These are phyloP conservation scores for Penicillium verhagenii DNA, from an alignment of 495 filamentous ascomycete species.

Conservation along the genomic window DNA sequence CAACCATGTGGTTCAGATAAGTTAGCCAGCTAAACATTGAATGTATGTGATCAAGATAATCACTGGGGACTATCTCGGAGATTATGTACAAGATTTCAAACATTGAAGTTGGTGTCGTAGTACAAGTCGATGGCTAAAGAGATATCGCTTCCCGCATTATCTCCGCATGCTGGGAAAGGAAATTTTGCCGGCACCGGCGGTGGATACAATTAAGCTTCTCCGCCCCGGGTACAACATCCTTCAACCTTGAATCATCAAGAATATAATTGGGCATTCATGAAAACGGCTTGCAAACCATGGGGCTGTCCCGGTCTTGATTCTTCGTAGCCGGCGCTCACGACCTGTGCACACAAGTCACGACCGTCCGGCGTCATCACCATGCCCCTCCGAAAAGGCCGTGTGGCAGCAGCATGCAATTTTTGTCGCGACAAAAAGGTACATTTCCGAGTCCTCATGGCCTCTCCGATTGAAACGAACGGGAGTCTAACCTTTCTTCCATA, in stretches of 20 bases:
- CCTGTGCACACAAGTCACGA: too few species aligned
- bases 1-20: too few species aligned
- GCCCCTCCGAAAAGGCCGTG: slow-evolving; percentile 24
- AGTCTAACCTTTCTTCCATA: slow-evolving; percentile 2
- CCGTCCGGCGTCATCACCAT: slow-evolving; percentile 6
- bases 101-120: too few species aligned
- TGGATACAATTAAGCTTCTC: neutral
- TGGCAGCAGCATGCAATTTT: slow-evolving; percentile 26
- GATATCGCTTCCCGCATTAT: neutral
- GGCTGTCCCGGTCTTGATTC: neutral
- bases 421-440: slow-evolving; percentile 32
- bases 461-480: neutral
- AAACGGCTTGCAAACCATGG: neutral
- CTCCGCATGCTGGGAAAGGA: neutral
- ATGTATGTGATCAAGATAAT: too few species aligned
- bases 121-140: too few species aligned
- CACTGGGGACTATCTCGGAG: too few species aligned
- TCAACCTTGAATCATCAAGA: neutral
- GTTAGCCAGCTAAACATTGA: too few species aligned
- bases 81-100: too few species aligned
- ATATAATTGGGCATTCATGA: neutral
- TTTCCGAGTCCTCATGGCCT: too few species aligned
- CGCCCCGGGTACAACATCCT: neutral
- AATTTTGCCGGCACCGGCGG: neutral
- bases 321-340: neutral